phyloP scores from a whole-genome alignment of 768 basidiomycete genomes.

The Lactarius trivialis region DNA sequence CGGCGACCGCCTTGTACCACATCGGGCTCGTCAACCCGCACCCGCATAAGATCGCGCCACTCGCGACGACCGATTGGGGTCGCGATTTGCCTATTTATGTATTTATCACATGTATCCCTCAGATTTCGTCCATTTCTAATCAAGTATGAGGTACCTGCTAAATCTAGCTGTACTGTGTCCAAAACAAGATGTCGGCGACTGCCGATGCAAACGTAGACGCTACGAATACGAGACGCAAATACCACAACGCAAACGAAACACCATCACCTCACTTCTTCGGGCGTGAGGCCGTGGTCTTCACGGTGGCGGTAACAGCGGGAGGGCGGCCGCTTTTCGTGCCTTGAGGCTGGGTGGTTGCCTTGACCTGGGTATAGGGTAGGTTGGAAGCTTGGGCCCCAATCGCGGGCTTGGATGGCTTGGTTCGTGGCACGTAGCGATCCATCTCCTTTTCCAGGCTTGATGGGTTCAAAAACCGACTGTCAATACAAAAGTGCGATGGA shows the following conservation, averaged over 20 bases:
- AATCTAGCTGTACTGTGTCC: too few relatives aligned
- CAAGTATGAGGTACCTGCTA: too few relatives aligned
- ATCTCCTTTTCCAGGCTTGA: background rate
- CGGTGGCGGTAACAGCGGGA: background rate
- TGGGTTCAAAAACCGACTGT: background rate
- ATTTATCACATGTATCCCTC: background rate
- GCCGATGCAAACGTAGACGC: too few relatives aligned
- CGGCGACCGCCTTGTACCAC: background rate
- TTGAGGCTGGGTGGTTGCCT: background rate
- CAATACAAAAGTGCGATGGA: too few relatives aligned
- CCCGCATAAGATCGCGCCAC: background rate
- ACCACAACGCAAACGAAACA: background rate
- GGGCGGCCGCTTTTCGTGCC: background rate
- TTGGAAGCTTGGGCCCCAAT: background rate
- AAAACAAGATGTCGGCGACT: too few relatives aligned
- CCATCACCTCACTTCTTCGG: background rate
- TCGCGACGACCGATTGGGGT: background rate
- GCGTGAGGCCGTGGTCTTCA: background rate
- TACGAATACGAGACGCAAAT: background rate
- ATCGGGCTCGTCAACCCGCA: background rate
- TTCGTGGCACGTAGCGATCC: background rate
- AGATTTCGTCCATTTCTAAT: too few relatives aligned
- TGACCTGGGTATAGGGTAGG: background rate
- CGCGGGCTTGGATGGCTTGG: background rate
- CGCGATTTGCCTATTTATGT: background rate